Evolutionary conservation across 2,329 filamentous ascomycete genomes (phyloP).

Genomic region (Penicillium freii): DNA sequence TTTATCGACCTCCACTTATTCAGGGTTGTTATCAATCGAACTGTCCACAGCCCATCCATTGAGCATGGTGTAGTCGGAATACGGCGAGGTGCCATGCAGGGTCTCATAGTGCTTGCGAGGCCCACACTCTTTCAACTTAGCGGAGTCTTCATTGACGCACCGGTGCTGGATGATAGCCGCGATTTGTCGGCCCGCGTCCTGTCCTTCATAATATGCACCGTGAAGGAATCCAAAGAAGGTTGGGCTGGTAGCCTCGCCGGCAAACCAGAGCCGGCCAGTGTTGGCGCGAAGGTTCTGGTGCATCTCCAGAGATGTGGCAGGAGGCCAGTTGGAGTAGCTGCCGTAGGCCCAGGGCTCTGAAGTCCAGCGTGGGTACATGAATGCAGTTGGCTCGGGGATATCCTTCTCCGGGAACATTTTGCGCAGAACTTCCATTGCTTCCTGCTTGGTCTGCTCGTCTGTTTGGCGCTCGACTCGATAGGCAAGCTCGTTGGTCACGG

Average conservation of each 20-base stretch:
- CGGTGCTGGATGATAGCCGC: slow-evolving; percentile 26
- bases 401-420: slow-evolving; percentile 59
- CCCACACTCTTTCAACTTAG: slow-evolving; percentile 20
- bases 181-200: slow-evolving; percentile 45
- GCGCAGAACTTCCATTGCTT: slow-evolving; percentile 58
- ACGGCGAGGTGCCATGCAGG: slow-evolving; percentile 32
- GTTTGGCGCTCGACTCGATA: slow-evolving; percentile 60
- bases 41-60: slow-evolving; percentile 34
- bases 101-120: slow-evolving; percentile 28
- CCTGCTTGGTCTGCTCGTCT: slow-evolving; percentile 56
- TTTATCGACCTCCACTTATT: slow-evolving; percentile 2
- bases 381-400: slow-evolving; percentile 59
- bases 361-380: slow-evolving; percentile 62
- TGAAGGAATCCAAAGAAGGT: slow-evolving; percentile 67
- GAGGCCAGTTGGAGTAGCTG: slow-evolving; percentile 67
- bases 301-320: slow-evolving; percentile 60
- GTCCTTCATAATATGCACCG: slow-evolving; percentile 59
- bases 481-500: slow-evolving; percentile 57
- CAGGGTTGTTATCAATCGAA: slow-evolving; percentile 26
- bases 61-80: slow-evolving; percentile 27
- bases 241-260: slow-evolving; percentile 62
- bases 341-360: slow-evolving; percentile 54
- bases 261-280: slow-evolving; percentile 60
- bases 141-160: slow-evolving; percentile 20
- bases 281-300: slow-evolving; percentile 69